phyloP scores from a whole-genome alignment of 2,329 filamentous ascomycete genomes.

The Escovopsis sp. region DNA sequence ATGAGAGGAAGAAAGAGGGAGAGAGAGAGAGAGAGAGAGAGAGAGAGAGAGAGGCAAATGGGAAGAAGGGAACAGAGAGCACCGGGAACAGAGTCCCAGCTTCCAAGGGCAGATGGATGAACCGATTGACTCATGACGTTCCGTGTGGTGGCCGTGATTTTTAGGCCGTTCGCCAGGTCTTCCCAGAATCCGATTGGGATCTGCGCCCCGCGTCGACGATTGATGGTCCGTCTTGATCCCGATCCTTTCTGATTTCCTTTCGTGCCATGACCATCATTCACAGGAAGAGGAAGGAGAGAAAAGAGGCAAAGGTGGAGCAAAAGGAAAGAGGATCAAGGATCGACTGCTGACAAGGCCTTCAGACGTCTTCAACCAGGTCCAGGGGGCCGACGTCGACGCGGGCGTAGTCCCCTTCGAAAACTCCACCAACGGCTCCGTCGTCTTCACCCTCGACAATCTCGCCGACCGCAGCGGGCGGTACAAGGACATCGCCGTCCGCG shows the following conservation, averaged over 20 bases:
- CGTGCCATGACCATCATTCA: too few relatives aligned
- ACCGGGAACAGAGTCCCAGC: too few relatives aligned
- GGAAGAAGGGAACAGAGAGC: not conserved
- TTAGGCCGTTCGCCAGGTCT: conserved; percentile 31
- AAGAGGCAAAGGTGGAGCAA: too few relatives aligned
- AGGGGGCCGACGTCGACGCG: conserved; percentile 44
- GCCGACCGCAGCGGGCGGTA: conserved; percentile 55
- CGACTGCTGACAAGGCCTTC: too few relatives aligned
- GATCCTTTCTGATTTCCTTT: too few relatives aligned
- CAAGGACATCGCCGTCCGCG: conserved; percentile 58
- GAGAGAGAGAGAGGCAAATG: not conserved
- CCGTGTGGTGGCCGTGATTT: not conserved
- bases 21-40: too few relatives aligned
- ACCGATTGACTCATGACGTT: too few relatives aligned
- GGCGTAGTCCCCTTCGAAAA: conserved; percentile 94
- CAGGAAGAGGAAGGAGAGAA: too few relatives aligned
- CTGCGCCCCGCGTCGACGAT: conserved; percentile 37
- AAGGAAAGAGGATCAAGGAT: too few relatives aligned
- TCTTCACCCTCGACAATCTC: conserved; percentile 78
- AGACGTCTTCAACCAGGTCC: conserved; percentile 72
- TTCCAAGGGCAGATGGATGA: too few relatives aligned
- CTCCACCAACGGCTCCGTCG: conserved; percentile 83
- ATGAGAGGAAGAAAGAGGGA: not conserved
- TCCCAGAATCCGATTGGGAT: conserved; percentile 31
- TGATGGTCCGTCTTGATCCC: conserved; percentile 19